A percentile compares a stretch with the other conserved stretches of the same genome.
These are phyloP conservation scores for Aspergillus pseudoglaucus DNA, from an alignment of 2,329 filamentous ascomycete genomes.

Conservation along the genomic window DNA sequence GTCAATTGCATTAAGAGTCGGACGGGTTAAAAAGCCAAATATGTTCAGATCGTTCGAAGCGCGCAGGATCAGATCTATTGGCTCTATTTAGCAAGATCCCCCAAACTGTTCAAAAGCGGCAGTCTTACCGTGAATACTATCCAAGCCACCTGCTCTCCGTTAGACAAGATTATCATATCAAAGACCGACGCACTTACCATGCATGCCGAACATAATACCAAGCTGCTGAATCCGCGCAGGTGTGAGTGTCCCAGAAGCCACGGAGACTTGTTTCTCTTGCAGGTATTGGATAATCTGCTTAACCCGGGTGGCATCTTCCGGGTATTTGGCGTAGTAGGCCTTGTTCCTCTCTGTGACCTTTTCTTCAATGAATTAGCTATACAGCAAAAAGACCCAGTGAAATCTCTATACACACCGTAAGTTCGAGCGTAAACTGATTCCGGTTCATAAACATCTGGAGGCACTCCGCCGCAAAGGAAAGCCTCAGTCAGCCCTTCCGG, in stretches of 20 bases:
- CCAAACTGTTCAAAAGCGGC: background rate
- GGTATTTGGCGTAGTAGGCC: constrained; percentile 77
- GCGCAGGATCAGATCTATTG: constrained; percentile 57
- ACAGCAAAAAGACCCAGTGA: background rate
- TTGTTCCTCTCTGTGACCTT: constrained; percentile 66
- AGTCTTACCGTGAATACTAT: constrained; percentile 57
- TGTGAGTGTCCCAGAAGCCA: constrained; percentile 68
- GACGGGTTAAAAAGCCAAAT: constrained; percentile 68
- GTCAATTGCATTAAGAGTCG: constrained; percentile 65
- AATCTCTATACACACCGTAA: constrained; percentile 42
- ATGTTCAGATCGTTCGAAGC: constrained; percentile 66
- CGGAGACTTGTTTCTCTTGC: constrained; percentile 51
- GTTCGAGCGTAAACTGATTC: constrained; percentile 70
- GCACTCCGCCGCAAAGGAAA: constrained; percentile 78
- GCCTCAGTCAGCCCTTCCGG: constrained; percentile 73
- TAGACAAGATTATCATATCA: constrained; percentile 5
- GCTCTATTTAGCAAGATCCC: constrained; percentile 2
- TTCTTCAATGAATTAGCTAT: constrained; percentile 26
- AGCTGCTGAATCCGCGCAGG: constrained; percentile 68
- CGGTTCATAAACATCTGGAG: constrained; percentile 64
- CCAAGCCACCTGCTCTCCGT: constrained; percentile 53
- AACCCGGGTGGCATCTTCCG: constrained; percentile 67
- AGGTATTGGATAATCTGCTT: constrained; percentile 62
- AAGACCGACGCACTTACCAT: constrained; percentile 44
- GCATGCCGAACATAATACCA: constrained; percentile 70